These are phyloP conservation scores for Malus hybrid DNA, from an alignment of 331 rosid genomes.

Conservation along the genomic window DNA sequence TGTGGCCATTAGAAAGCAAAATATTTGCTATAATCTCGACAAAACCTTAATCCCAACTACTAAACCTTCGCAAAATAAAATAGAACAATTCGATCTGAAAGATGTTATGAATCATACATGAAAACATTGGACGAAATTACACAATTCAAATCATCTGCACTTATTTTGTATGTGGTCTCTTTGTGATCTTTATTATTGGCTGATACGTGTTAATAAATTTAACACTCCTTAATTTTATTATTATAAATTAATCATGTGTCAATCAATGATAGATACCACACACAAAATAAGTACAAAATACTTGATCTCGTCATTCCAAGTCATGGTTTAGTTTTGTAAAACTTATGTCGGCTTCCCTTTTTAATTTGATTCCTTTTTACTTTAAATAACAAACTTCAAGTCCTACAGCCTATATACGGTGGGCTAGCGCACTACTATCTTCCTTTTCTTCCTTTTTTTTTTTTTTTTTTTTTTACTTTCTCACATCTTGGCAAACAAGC, in stretches of 20 bases:
- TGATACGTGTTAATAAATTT: no score
- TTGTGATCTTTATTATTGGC: no score
- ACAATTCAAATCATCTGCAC: no score
- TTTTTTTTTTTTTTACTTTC: not conserved
- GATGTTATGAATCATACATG: not conserved
- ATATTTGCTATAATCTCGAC: not conserved
- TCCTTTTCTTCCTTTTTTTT: no score
- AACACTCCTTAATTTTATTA: no score
- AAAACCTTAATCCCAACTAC: not conserved
- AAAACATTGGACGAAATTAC: no score
- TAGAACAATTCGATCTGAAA: not conserved
- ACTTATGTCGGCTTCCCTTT: not conserved
- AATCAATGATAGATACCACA: no score
- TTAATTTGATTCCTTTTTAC: not conserved
- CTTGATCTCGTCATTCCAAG: not conserved
- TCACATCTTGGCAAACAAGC: conserved; percentile 15
- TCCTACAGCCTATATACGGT: not conserved
- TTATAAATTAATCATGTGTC: no score
- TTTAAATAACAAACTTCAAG: not conserved
- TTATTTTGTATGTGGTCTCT: no score
- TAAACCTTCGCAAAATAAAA: not conserved
- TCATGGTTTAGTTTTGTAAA: not conserved
- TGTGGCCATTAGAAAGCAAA: not conserved
- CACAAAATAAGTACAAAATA: no score
- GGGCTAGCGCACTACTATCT: not conserved